Conservation (phyloP, 768 basidiomycete species). For the Suillus fuscotomentosus region DNA sequence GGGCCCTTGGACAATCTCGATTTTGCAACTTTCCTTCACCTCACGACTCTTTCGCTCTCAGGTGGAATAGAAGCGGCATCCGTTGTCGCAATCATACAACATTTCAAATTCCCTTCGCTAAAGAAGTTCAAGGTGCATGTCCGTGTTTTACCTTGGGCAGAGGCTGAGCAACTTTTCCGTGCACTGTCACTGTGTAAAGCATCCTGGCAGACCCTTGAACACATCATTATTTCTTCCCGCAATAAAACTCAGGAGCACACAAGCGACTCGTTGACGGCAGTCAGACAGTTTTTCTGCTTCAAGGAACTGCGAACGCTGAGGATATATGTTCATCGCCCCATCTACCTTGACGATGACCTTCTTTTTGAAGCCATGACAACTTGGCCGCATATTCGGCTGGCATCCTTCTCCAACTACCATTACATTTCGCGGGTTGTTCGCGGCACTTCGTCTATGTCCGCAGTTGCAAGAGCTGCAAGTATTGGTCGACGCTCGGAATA, state of each 20-base stretch:
- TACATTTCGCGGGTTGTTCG: background rate
- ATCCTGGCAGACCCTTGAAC: background rate
- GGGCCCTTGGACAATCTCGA: background rate
- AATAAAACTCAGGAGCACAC: too few relatives aligned
- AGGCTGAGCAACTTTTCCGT: background rate
- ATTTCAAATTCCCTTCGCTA: background rate
- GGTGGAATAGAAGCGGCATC: background rate
- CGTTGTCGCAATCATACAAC: background rate
- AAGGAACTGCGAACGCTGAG: background rate
- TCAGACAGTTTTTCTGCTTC: background rate
- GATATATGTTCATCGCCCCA: background rate
- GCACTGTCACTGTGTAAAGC: slow-evolving; percentile 1
- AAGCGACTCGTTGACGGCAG: background rate
- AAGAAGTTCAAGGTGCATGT: background rate
- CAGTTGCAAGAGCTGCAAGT: background rate
- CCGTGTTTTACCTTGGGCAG: background rate
- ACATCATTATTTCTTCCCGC: background rate
- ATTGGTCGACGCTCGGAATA: background rate
- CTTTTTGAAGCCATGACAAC: background rate
- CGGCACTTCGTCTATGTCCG: background rate
- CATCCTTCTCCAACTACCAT: background rate
- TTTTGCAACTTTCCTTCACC: background rate
- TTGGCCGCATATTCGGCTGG: background rate
- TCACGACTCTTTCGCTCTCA: background rate
- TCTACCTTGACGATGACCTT: background rate